Base-by-base conservation (phyloP, 257 asterid species). In the Przewalskia tangutica region DNA sequence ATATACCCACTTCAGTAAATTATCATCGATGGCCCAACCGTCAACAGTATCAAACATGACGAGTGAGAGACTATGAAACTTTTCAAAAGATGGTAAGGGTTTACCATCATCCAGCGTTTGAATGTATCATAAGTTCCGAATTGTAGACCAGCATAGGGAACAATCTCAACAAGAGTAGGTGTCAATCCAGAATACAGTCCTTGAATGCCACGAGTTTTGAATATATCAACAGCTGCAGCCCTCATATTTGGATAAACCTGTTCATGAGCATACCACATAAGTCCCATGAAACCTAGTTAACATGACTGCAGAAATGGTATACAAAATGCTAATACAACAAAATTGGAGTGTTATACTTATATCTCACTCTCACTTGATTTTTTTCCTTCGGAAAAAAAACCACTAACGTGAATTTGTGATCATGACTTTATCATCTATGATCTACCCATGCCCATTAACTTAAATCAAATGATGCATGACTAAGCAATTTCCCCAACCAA, bases 81-180 rank as follows among this genome's bases (percentile, higher is more conserved):
- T 27, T 27, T 42, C 36, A 6, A 46, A 13, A 46, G 36, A 27
- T 58, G 23, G 44, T 36, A 50, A 70, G 27, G 11, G 54, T 77
- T 87, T 86, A 95, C 98, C 94, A 88, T 85, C 78, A 88, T 40
- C 99, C 99, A 93, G 46, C 98, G 98, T 82, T 95, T 93, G 89
- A 95, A 92, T 36, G 98, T 93, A 84, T 95, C 99, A 38, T 93
- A 95, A 36, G 97, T 95, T 78, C 99, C 99, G 87, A 95, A 92
- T 65, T 93, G 99, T 86, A 95, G 80, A 73, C 98, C 99, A 20
- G 98, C 99, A 88, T 93, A 95, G 80, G 99, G 99, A 79, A 91
- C 84, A 68, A 93, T 95, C 88, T 92, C 97, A 34, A 95, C 85
- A 55, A 95, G 92, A 16, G 99, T 93, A 80, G 99, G 99, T 8